These are phyloP conservation scores for Aspergillus diversus DNA, from an alignment of 495 filamentous ascomycete genomes.

Conservation along the genomic window DNA sequence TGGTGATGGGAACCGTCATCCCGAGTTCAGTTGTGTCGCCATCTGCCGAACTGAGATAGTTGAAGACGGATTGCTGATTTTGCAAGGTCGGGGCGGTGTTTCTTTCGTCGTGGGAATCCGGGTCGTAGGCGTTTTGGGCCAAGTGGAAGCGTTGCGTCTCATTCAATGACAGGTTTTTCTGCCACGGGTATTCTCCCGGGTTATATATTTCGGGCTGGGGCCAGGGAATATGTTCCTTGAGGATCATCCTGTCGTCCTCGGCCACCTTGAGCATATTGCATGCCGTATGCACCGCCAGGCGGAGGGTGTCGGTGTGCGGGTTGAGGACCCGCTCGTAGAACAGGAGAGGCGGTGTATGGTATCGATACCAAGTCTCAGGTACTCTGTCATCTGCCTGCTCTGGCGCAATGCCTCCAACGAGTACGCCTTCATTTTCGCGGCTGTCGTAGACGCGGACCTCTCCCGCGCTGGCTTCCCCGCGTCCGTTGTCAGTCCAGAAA, in stretches of 20 bases:
- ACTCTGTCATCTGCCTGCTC: conserved; percentile 25
- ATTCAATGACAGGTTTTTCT: neutral
- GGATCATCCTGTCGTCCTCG: neutral
- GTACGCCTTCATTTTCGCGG: conserved; percentile 23
- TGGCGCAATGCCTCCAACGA: conserved; percentile 31
- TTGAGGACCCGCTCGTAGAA: conserved; percentile 45
- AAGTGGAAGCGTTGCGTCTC: neutral
- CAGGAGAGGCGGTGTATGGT: conserved; percentile 30
- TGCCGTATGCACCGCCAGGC: conserved; percentile 15
- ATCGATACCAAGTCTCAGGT: conserved; percentile 29
- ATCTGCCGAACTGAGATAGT: neutral
- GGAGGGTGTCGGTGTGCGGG: conserved; percentile 25
- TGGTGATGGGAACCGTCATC: neutral
- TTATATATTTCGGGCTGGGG: neutral
- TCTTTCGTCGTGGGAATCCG: neutral
- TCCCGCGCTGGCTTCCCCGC: conserved; percentile 28
- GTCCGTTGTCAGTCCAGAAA: conserved; percentile 38
- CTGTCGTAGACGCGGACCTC: conserved; percentile 39
- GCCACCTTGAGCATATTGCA: conserved; percentile 14
- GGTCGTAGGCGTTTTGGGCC: neutral
- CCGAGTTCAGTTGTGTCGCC: neutral
- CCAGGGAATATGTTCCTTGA: neutral
- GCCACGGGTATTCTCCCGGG: neutral
- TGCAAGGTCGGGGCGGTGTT: neutral
- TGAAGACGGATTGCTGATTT: neutral